phyloP scores from a whole-genome alignment of 768 basidiomycete species.

The Kwoniella dendrophila region DNA sequence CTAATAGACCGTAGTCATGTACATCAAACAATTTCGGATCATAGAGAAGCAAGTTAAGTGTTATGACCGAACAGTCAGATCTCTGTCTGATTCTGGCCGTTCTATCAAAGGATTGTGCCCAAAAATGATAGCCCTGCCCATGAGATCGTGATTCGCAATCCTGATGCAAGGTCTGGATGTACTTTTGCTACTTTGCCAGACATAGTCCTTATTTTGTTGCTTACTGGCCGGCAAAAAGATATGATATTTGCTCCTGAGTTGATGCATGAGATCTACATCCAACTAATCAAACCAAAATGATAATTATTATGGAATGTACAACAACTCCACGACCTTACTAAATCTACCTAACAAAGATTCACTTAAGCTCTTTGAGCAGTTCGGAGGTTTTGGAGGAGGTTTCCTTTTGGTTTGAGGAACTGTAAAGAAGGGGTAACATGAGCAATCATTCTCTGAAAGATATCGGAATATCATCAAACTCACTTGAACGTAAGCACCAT shows the following conservation, averaged over 20 bases:
- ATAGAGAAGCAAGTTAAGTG: no score
- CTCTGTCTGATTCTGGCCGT: no score
- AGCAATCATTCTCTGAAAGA: neutral
- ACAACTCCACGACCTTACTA: conserved; percentile 14
- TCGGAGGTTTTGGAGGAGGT: conserved; percentile 79
- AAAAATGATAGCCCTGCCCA: no score
- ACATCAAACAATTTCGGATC: no score
- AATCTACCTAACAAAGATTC: conserved; percentile 3
- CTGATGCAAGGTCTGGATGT: no score
- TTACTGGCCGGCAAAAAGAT: no score
- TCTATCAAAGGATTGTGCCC: no score
- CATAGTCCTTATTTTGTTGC: no score
- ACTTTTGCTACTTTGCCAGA: no score
- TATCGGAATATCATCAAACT: neutral
- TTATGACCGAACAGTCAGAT: no score
- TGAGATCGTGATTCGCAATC: no score
- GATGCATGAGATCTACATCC: conserved; percentile 5
- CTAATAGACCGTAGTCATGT: no score
- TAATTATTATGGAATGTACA: neutral
- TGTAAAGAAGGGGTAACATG: conserved; percentile 54
- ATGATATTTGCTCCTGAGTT: neutral
- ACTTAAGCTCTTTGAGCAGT: conserved; percentile 60
- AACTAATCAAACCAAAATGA: conserved; percentile 9
- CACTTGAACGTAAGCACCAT: conserved; percentile 80
- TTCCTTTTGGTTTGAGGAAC: conserved; percentile 86